phyloP scores from a whole-genome alignment of 306 rosid species.

The Hippophae tibetana region DNA sequence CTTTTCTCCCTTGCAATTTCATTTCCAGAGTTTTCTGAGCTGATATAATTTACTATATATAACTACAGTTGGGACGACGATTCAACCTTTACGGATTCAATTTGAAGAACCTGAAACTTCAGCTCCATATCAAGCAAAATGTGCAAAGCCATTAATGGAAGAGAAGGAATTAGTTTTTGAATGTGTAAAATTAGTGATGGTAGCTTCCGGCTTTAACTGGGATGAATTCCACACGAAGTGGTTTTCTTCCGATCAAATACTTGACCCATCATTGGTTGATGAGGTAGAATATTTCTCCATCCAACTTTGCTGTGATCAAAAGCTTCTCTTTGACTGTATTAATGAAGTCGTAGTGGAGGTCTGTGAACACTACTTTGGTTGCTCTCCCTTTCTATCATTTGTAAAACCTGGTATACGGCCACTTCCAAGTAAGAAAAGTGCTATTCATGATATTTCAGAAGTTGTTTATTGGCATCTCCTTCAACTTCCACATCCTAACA shows the following conservation, averaged over 20 bases:
- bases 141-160: conserved; percentile 31
- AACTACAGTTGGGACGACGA: conserved; percentile 40
- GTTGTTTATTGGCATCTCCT: conserved; percentile 72
- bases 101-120: conserved; percentile 57
- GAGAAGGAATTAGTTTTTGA: conserved; percentile 49
- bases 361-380: conserved; percentile 44
- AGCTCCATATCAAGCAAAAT: conserved; percentile 28
- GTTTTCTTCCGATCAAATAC: conserved; percentile 61
- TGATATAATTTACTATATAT: conserved; percentile 22
- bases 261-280: conserved; percentile 50
- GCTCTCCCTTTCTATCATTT: conserved; percentile 52
- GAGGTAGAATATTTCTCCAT: conserved; percentile 46
- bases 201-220: conserved; percentile 54
- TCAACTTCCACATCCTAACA: conserved; percentile 54
- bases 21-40: conserved; percentile 5
- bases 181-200: conserved; percentile 47
- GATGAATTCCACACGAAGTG: conserved; percentile 51
- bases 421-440: conserved; percentile 31
- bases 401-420: conserved; percentile 35
- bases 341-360: conserved; percentile 66
- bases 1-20: not conserved
- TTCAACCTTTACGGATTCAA: conserved; percentile 45
- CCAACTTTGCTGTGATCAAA: conserved; percentile 45
- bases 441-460: conserved; percentile 43
- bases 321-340: conserved; percentile 61